A percentile compares a stretch with the other conserved stretches of the same genome.
These are phyloP conservation scores for Cubamyces lactineus DNA, from an alignment of 768 basidiomycete species.

Conservation along the genomic window DNA sequence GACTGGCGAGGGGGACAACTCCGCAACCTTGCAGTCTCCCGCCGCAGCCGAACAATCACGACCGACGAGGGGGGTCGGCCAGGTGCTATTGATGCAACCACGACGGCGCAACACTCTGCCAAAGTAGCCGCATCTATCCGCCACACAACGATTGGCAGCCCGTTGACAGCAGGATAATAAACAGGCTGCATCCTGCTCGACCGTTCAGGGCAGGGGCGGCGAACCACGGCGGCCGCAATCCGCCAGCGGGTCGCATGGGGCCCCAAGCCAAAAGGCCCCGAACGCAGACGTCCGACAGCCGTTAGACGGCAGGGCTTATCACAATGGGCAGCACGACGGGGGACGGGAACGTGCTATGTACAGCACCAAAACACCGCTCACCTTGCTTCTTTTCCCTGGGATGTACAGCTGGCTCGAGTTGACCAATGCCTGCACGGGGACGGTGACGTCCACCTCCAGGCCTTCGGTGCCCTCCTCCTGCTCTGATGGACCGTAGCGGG, in stretches of 20 bases:
- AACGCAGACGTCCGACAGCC: constrained; percentile 13
- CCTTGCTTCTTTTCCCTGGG: constrained; percentile 76
- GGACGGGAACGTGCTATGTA: constrained; percentile 12
- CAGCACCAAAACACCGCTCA: constrained; percentile 36
- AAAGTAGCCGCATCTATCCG: not conserved
- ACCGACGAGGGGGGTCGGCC: not conserved
- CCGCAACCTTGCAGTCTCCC: not conserved
- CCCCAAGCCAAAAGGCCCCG: constrained; percentile 9
- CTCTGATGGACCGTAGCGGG: constrained; percentile 67
- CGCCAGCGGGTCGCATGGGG: not conserved
- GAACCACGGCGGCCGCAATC: constrained; percentile 16
- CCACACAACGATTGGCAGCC: constrained; percentile 7
- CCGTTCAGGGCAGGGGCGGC: constrained; percentile 4
- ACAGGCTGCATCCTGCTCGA: constrained; percentile 12
- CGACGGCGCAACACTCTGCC: not conserved
- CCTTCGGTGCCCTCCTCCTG: constrained; percentile 53
- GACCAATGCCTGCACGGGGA: constrained; percentile 82
- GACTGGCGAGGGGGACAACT: not conserved
- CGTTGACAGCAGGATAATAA: constrained; percentile 11
- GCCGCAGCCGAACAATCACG: not conserved
- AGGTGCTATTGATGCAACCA: not conserved
- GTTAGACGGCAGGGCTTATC: constrained; percentile 15
- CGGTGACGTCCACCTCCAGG: constrained; percentile 73
- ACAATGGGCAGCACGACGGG: not conserved
- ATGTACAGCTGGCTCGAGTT: constrained; percentile 78